Conservation (phyloP, 1,284 basidiomycete genomes). For the Microbotryum lychnidis-dioicae region DNA sequence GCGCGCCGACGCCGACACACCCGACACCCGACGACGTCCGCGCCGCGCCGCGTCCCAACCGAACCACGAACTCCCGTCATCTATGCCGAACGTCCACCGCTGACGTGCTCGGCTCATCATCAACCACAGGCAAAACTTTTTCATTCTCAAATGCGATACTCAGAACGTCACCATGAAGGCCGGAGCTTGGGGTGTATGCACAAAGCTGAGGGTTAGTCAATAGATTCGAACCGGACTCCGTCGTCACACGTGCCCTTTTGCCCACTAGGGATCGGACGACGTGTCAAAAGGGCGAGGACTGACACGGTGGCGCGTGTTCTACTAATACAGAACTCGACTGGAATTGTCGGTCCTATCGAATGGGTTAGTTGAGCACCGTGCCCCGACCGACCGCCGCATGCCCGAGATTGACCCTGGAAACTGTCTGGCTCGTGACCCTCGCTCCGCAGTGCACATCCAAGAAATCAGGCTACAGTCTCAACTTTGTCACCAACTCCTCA, state of each 20-base stretch:
- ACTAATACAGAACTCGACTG: constrained; percentile 19
- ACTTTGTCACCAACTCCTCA: constrained; percentile 23
- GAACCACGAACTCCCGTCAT: no score
- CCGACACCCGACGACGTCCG: no score
- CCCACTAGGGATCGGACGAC: no score
- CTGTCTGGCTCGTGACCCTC: background rate
- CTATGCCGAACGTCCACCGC: no score
- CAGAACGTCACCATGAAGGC: constrained; percentile 26
- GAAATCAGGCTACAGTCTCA: constrained; percentile 11
- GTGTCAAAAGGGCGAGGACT: no score
- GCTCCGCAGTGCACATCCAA: constrained; percentile 18
- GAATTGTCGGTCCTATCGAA: constrained; percentile 7
- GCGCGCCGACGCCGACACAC: no score
- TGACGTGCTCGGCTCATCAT: no score
- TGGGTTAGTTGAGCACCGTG: constrained; percentile 12
- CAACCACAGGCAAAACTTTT: constrained; percentile 30
- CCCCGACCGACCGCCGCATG: background rate
- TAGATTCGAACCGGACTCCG: no score
- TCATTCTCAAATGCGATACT: constrained; percentile 18
- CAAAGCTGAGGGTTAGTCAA: constrained; percentile 12
- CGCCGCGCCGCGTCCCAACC: no score
- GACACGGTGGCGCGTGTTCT: no score
- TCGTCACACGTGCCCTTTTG: no score
- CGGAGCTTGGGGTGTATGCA: constrained; percentile 30
- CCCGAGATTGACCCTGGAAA: background rate